phyloP scores from a whole-genome alignment of 345 rosid genomes.

The Kernera saxatilis region DNA sequence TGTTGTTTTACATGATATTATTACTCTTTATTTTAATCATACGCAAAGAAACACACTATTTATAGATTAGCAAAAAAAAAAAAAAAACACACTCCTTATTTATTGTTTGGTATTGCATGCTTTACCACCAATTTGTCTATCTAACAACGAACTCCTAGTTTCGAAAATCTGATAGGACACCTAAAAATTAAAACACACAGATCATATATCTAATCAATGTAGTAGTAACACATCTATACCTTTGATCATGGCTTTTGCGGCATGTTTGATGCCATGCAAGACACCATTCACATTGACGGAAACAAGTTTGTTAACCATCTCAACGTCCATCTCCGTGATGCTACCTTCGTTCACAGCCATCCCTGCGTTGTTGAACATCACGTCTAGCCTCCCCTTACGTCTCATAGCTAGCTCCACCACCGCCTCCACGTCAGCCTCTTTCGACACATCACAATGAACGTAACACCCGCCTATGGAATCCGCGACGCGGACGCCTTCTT shows the following conservation, averaged over 20 bases:
- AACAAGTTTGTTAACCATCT: conserved; percentile 34
- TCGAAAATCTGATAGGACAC: neutral
- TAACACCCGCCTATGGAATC: conserved; percentile 55
- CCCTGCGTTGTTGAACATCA: conserved; percentile 50
- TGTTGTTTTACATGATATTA: too few relatives aligned
- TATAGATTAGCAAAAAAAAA: neutral
- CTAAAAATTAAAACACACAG: neutral
- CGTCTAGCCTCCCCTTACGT: conserved; percentile 48
- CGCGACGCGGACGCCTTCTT: conserved; percentile 46
- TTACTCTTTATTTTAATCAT: too few relatives aligned
- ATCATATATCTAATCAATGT: neutral
- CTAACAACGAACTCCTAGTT: neutral
- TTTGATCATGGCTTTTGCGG: conserved; percentile 64
- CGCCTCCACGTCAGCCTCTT: conserved; percentile 59
- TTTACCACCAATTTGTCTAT: neutral
- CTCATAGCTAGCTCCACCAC: conserved; percentile 49
- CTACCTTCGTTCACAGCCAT: conserved; percentile 47
- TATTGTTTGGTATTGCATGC: too few relatives aligned
- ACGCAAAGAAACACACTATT: neutral
- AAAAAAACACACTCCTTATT: too few relatives aligned
- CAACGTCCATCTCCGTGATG: conserved; percentile 49
- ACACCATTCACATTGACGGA: conserved; percentile 61
- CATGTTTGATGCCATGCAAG: conserved; percentile 74
- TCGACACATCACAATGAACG: conserved; percentile 66
- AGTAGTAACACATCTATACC: neutral